Base-by-base conservation (phyloP, 1,139 yeast species). In the Blastobotrys buckinghamii region DNA sequence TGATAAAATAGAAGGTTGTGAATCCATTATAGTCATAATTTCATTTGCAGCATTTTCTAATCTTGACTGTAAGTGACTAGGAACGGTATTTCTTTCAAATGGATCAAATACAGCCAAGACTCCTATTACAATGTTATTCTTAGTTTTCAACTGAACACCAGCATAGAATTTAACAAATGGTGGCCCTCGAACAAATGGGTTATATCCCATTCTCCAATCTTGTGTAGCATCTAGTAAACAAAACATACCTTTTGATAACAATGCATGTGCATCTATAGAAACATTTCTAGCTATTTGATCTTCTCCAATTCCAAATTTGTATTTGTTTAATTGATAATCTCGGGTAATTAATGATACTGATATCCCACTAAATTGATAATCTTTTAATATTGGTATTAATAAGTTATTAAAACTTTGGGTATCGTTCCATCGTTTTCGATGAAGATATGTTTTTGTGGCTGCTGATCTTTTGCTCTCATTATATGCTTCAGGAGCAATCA, bases 251-350 rank as follows among this genome's bases (percentile, higher is more conserved):
- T 69, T 66, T 0, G 89, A 82, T 39, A 84, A 64, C 5, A 84
- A 71, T 0, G 87, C 72, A 65, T 84, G 90, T 5, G 80, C 79
- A 62, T 84, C 90, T 39, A 84, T 65, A 1, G 87, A 79, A 1
- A 79, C 69, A 37, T 67, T 68, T 46, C 86, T 68, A 6, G 84
- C 52, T 71, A 65, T 50, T 15, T 53, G 48, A 15, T 50, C 66
- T 17, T 79, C 68, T 22, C 72, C 63, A 2, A 42, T n/a, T 2
- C 76, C 72, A 13, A 56, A 44, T 50, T 77, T 76, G 55, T 69
- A 70, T 58, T 79, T 79, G 26, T 79, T 70, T 6, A 72, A 52
- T 44, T 79, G 83, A 45, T 69, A 68, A 19, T 67, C 67, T 9
- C 71, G 63, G 50, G 76, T 78, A n/a, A 84, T 59, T 12, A 83